Evolutionary conservation across 805 yeast genomes (phyloP), one percentile per base, ranked within the genome.

Genomic region (Metschnikowia orientalis): DNA sequence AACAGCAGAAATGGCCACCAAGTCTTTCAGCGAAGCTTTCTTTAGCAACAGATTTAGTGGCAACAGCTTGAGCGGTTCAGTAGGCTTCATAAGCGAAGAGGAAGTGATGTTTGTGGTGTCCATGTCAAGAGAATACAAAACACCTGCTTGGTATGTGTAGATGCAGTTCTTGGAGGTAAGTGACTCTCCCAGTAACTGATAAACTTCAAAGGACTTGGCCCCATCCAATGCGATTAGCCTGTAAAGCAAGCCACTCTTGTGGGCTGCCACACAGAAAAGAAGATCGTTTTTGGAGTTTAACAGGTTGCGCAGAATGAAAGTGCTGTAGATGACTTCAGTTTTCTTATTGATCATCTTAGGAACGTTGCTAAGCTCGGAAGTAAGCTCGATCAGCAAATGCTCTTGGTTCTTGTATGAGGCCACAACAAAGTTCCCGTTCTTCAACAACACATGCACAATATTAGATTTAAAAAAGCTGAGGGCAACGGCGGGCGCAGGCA

Each of bases 1-100:
- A 4, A 69, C 68, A 3, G 68, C 53, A 21, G 49, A 34, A 18
- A 72, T 54, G 2, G 75, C 60, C 10, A 50, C 41, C 17, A 39
- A 38, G 8, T 30, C 38, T 3, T 27, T 26, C 7, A 35, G 23
- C 14, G 26, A 12, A 5, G 34, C 25, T 6, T 23, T 37, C 9
- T 34, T 38, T 23, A 51, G 28, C 22, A 57, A 32, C 5, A 47
- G 22, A 6, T 34, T 37, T 18, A 61, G 43, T 8, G 50, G 41
- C n/a, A 59, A 38, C 18, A 49, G 27, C 17, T 45, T 50, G 15
- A 31, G 18, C 10, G 32, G 35, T 8, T 38, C 36, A 12, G 49
- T 47, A 19, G 60, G 58, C 21, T 46, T 50, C 34, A 45, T 40
- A 20, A 60, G 47, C 9, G 53, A 40, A 18, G 50, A 30, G n/a